Evolutionary conservation across 306 rosid genomes (phyloP), one percentile per base, ranked within the genome.

Genomic region (Pyrus communis): DNA sequence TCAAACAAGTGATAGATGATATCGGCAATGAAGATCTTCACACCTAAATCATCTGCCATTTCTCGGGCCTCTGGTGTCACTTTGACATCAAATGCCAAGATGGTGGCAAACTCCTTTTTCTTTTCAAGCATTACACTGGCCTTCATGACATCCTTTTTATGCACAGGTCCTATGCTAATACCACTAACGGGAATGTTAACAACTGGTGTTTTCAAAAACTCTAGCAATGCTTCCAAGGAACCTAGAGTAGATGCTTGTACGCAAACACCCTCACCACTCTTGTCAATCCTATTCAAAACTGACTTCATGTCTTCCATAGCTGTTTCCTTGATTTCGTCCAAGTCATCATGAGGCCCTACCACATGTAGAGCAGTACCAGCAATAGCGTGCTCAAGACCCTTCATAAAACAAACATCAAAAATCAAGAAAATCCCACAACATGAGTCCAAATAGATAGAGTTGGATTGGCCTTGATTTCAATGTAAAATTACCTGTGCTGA

Each of bases 201-300:
- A 28, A 77, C 97, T 5, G 96, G 96, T 15, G 93, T 86, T 83
- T 95, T 95, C 86, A 95, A 77, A 84, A 92, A 95, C 87, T 95
- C 99, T 71, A 95, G 76, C 79, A 95, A 82, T 45, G 99, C 97
- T 89, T 92, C 98, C 91, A 95, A 84, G 30, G 99, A 95, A 51
- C 99, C 99, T 49, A 95, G 90, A 59, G 97, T 92, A 72, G 98
- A 95, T 79, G 99, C 97, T 76, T 92, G 97, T n/a, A 95, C 99
- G 66, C 97, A 95, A 81, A 95, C 99, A 71, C 99, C 98, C 80
- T 92, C 97, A 11, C 97, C 98, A 49, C 85, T 89, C 90, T 74
- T 92, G 84, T 95, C 97, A 80, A 91, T 95, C 90, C 97, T 88
- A 84, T 83, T 89, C 92, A 89, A 74, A 70, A 95, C 98, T 4